phyloP scores from a whole-genome alignment of 495 filamentous ascomycete species.

The Trypethelium eluteriae region DNA sequence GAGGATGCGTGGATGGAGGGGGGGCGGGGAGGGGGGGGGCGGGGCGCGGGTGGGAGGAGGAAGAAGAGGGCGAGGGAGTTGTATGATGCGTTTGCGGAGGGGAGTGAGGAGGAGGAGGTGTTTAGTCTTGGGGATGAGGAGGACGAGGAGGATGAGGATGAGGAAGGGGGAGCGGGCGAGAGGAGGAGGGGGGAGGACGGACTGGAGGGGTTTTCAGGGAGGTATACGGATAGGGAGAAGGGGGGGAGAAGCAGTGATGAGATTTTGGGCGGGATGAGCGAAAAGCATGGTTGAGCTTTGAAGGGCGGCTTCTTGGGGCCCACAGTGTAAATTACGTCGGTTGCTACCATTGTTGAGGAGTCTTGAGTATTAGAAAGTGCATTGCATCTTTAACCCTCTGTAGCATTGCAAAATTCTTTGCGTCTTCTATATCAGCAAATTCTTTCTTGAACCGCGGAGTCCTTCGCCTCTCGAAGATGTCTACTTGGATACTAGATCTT shows the following conservation, averaged over 20 bases:
- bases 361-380: not conserved
- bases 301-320: not conserved
- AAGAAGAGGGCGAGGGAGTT: slow-evolving; percentile 68
- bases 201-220: slow-evolving; percentile 1
- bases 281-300: not conserved
- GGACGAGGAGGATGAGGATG: slow-evolving; percentile 10
- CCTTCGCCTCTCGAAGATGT: not conserved
- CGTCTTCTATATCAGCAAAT: not conserved
- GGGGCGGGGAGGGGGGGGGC: not conserved
- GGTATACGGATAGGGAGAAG: not conserved
- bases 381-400: not conserved
- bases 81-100: slow-evolving; percentile 87
- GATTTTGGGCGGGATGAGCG: not conserved
- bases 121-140: slow-evolving; percentile 15
- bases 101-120: slow-evolving; percentile 53
- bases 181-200: not conserved
- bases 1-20: slow-evolving; percentile 44
- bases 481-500: too few relatives aligned
- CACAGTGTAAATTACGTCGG: not conserved
- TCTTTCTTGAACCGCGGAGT: not conserved
- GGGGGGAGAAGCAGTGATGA: not conserved
- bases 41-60: slow-evolving; percentile 30
- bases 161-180: not conserved
- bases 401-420: not conserved
- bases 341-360: not conserved